These are phyloP conservation scores for Aquilaria malaccensis DNA, from an alignment of 345 rosid species.

Conservation along the genomic window DNA sequence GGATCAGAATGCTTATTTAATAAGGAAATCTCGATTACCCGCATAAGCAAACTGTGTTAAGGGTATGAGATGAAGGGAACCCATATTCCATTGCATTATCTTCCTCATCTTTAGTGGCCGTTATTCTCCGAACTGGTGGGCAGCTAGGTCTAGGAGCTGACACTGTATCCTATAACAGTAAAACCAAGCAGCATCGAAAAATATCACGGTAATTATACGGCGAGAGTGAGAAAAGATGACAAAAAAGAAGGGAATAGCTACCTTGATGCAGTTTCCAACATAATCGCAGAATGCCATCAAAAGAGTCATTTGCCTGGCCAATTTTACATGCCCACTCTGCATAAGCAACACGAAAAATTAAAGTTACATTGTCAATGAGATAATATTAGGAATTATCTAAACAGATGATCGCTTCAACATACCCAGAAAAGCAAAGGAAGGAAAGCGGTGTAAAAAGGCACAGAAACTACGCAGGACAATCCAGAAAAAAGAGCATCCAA, in stretches of 20 bases:
- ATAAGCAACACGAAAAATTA: constrained; percentile 11
- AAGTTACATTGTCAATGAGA: neutral
- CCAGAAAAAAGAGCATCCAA: constrained; percentile 80
- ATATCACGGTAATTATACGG: neutral
- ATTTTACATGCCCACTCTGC: constrained; percentile 96
- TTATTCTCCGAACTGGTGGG: constrained; percentile 82
- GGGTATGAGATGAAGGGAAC: constrained; percentile 95
- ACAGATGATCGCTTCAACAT: constrained; percentile 1
- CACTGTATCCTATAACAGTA: constrained; percentile 57
- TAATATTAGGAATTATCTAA: neutral
- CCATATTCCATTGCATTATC: constrained; percentile 97
- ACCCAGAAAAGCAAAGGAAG: constrained; percentile 99
- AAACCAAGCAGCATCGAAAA: constrained; percentile 9
- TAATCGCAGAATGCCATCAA: constrained; percentile 96
- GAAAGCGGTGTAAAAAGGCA: constrained; percentile 93
- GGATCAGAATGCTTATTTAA: constrained; percentile 13
- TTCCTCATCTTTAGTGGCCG: constrained; percentile 90
- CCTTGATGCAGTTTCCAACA: constrained; percentile 83
- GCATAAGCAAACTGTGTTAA: constrained; percentile 84
- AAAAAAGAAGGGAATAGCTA: constrained; percentile 10
- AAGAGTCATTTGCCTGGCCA: constrained; percentile 97
- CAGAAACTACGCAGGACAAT: constrained; percentile 91
- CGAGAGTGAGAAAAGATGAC: neutral
- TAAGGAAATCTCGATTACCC: constrained; percentile 49
- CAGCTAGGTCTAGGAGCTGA: constrained; percentile 94